phyloP scores from a whole-genome alignment of 768 basidiomycete genomes.

The Tephrocybe sp. region DNA sequence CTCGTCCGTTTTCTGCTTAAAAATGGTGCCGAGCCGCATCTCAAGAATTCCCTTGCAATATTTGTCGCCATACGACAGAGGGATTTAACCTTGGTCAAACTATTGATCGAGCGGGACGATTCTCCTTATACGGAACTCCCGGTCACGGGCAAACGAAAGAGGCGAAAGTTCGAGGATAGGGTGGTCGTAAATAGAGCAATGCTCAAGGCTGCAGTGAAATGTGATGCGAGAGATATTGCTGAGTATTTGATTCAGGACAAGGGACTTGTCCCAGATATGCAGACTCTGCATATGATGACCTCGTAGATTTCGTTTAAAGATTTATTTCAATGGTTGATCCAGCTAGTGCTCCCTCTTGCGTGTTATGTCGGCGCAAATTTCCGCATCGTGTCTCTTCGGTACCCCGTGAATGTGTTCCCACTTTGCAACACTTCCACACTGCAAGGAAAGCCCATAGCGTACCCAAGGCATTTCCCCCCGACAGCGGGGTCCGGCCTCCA shows the following conservation, averaged over 20 bases:
- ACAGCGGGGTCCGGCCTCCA: constrained; percentile 38
- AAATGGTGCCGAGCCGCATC: constrained; percentile 68
- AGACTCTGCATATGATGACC: constrained; percentile 44
- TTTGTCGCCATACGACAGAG: constrained; percentile 72
- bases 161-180: constrained; percentile 59
- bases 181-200: constrained; percentile 53
- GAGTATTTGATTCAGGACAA: constrained; percentile 72
- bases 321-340: too few species aligned
- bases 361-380: neutral
- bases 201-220: constrained; percentile 66
- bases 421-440: constrained; percentile 20
- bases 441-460: constrained; percentile 42
- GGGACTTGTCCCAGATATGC: constrained; percentile 71
- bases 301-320: too few species aligned
- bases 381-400: constrained; percentile 21
- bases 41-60: constrained; percentile 65
- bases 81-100: constrained; percentile 65
- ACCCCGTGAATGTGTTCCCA: constrained; percentile 11
- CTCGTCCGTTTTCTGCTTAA: constrained; percentile 72
- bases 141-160: constrained; percentile 36
- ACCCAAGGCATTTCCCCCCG: constrained; percentile 40
- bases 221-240: constrained; percentile 66
- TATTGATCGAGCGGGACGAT: constrained; percentile 68
- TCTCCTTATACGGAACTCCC: constrained; percentile 20
- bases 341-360: too few species aligned